Evolutionary conservation across 192 early-diverging fungal species (phyloP), one percentile per base, ranked within the genome.

Genomic region (Phlyctochytrium planicorne): DNA sequence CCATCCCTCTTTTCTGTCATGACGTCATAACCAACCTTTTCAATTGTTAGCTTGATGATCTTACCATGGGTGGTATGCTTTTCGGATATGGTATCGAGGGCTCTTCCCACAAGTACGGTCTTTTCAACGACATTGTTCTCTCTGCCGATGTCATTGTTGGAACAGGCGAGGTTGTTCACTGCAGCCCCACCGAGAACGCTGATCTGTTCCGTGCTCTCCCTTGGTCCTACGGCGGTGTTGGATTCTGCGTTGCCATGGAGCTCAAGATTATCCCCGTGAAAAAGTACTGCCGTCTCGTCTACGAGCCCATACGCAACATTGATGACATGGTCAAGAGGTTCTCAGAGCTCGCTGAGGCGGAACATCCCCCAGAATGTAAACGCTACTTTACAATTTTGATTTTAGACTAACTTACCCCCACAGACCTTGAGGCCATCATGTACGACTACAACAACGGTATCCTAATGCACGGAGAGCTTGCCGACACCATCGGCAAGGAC

Each of bases 41-140:
- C 40, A 6, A 6, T 47, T n/a, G n/a, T 23, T 50, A 68, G 69
- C 65, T 59, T 47, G 77, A 79, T 34, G 77, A 79, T 25, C 62
- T 79, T 50, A 79, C 77, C 25, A 67, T 72, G 30, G 77, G 77
- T 34, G 77, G 77, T 60, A 65, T 79, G 70, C 62, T 79, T 33
- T 69, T 68, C 32, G 77, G 77, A 4, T 74, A 72, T 59, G 77
- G 77, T 36, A 67, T 79, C 56, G 73, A 79, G 36, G 67, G 63
- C 24, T 74, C 72, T 29, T 75, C 73, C 36, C 77, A 79, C 70
- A 79, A 74, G 53, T 75, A 79, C 68, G 77, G 77, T 23, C 65
- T 79, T 12, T 70, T 75, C 60, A 64, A 74, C 34, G 66, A 79
- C 56, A 75, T 71, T 30, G 47, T 64, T 50, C 57, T 60, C 17